phyloP scores from a whole-genome alignment of 495 filamentous ascomycete genomes.

The Aspergillus taichungensis region DNA sequence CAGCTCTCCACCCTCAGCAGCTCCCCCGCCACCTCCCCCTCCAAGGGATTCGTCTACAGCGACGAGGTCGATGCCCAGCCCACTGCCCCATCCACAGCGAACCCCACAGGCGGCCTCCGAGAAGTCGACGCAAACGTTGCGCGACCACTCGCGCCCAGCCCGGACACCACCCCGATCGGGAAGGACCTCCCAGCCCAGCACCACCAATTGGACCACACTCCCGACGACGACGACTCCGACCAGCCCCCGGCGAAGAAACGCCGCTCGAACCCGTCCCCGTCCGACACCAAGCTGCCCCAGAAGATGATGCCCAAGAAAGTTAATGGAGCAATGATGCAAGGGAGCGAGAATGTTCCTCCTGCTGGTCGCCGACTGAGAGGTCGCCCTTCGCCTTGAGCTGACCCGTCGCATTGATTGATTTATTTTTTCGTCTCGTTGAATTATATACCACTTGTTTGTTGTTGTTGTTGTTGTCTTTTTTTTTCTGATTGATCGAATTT shows the following conservation, averaged over 20 bases:
- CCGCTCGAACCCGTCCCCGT: slow-evolving; percentile 30
- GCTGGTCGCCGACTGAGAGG: slow-evolving; percentile 23
- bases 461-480: neutral
- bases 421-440: slow-evolving; percentile 1
- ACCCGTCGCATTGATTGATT: slow-evolving; percentile 3
- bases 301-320: slow-evolving; percentile 39
- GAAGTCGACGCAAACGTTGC: slow-evolving; percentile 48
- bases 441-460: slow-evolving; percentile 7
- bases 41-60: slow-evolving; percentile 36
- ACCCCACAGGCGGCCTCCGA: slow-evolving; percentile 42
- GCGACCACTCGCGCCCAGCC: slow-evolving; percentile 25
- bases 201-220: slow-evolving; percentile 11
- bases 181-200: slow-evolving; percentile 13
- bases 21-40: slow-evolving; percentile 23
- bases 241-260: slow-evolving; percentile 46
- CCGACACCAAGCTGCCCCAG: slow-evolving; percentile 33
- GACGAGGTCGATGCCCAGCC: slow-evolving; percentile 34
- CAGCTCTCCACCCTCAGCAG: slow-evolving; percentile 12
- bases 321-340: slow-evolving; percentile 38
- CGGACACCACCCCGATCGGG: slow-evolving; percentile 10
- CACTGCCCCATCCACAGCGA: slow-evolving; percentile 26
- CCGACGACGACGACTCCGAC: slow-evolving; percentile 32
- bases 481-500: neutral
- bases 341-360: slow-evolving; percentile 51
- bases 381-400: slow-evolving; percentile 18